Conservation (phyloP, 2,329 filamentous ascomycete species). For the Trichoderma koningii region DNA sequence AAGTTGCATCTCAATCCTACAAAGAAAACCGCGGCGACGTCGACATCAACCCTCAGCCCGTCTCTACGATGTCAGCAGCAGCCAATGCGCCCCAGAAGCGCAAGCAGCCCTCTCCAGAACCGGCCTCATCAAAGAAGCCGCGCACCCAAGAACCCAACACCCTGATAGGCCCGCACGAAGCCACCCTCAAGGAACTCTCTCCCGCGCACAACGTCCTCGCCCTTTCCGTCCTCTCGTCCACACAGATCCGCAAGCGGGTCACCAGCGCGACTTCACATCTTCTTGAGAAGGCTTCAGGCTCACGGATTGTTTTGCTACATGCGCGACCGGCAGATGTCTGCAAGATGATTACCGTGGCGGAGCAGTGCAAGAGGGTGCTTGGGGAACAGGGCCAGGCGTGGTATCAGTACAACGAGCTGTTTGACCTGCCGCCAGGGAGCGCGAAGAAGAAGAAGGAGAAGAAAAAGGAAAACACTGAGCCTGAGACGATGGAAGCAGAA, state of each 20-base stretch:
- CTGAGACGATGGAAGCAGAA: conserved; percentile 47
- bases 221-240: conserved; percentile 60
- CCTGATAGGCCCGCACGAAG: conserved; percentile 45
- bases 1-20: conserved; percentile 18
- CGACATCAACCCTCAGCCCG: background rate
- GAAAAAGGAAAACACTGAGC: too few species aligned
- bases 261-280: conserved; percentile 50
- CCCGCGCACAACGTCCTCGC: conserved; percentile 53
- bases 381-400: conserved; percentile 49
- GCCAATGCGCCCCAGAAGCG: conserved; percentile 26
- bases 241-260: conserved; percentile 60
- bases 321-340: conserved; percentile 54
- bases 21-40: background rate
- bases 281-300: conserved; percentile 33
- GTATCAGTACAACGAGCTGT: conserved; percentile 61
- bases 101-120: conserved; percentile 10
- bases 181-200: conserved; percentile 48
- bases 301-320: conserved; percentile 51
- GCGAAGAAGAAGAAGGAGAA: conserved; percentile 21
- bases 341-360: conserved; percentile 69
- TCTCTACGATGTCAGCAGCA: conserved; percentile 20
- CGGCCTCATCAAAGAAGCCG: conserved; percentile 23
- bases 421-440: conserved; percentile 46
- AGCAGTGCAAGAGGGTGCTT: conserved; percentile 64
- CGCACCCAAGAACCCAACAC: conserved; percentile 27